These are phyloP conservation scores for Pleurotus tuoliensis DNA, from an alignment of 768 basidiomycete species.

Conservation along the genomic window DNA sequence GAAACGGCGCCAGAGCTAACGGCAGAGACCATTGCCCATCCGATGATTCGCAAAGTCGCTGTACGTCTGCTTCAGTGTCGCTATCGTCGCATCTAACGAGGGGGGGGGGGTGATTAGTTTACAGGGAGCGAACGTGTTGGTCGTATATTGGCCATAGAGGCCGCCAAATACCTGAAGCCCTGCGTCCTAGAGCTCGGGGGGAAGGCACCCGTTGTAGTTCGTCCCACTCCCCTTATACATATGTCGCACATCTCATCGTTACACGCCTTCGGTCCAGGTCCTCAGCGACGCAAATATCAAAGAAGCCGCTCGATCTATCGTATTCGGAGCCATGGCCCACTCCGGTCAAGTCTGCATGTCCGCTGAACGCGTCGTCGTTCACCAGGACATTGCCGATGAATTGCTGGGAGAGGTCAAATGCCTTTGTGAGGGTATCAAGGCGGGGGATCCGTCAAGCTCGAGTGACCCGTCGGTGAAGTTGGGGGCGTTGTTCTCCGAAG, in stretches of 20 bases:
- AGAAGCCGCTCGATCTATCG: no score
- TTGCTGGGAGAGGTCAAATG: constrained; percentile 32
- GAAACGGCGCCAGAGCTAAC: constrained; percentile 40
- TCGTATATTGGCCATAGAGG: constrained; percentile 47
- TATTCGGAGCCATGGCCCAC: no score
- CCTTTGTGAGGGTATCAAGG: constrained; percentile 31
- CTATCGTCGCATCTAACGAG: constrained; percentile 9
- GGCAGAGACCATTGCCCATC: constrained; percentile 42
- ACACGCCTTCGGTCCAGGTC: no score
- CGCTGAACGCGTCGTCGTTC: constrained; percentile 53
- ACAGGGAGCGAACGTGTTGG: constrained; percentile 56
- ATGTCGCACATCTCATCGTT: no score
- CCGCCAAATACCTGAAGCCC: constrained; percentile 55
- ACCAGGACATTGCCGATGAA: constrained; percentile 31
- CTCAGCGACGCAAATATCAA: constrained; percentile 20
- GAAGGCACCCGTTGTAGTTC: constrained; percentile 47
- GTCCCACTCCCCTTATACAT: constrained; percentile 12
- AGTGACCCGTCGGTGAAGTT: no score
- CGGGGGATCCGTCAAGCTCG: constrained; percentile 29
- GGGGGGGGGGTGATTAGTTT: constrained; percentile 30
- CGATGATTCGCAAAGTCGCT: constrained; percentile 41
- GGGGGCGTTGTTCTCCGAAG: no score
- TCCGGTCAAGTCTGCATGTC: constrained; percentile 61
- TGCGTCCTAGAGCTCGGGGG: constrained; percentile 55
- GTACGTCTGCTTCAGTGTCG: constrained; percentile 30